Conservation (phyloP, 257 asterid species). For the Gentiana macrophylla region DNA sequence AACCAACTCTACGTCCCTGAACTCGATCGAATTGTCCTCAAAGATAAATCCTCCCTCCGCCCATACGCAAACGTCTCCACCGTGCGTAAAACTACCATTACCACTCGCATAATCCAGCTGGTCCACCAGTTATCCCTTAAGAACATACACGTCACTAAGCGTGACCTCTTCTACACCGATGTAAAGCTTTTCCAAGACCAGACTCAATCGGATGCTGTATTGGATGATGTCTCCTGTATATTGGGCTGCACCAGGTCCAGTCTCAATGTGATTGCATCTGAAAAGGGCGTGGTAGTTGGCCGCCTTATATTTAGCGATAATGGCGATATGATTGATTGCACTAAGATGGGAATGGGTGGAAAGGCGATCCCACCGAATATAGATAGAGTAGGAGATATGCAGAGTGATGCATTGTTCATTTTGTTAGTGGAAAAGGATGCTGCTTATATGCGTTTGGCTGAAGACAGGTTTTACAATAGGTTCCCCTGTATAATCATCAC, state of each 20-base stretch:
- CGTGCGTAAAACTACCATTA: slow-evolving; percentile 66
- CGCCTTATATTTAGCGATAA: slow-evolving; percentile 66
- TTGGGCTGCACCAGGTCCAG: slow-evolving; percentile 84
- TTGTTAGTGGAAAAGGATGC: slow-evolving; percentile 86
- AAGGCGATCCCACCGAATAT: slow-evolving; percentile 89
- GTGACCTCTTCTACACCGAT: slow-evolving; percentile 82
- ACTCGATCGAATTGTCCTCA: slow-evolving; percentile 77
- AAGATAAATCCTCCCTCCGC: slow-evolving; percentile 60
- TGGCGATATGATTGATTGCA: slow-evolving; percentile 85
- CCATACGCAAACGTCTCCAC: slow-evolving; percentile 70
- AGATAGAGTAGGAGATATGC: slow-evolving; percentile 88
- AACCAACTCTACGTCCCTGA: slow-evolving; percentile 87
- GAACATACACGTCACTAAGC: slow-evolving; percentile 83
- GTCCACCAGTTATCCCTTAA: slow-evolving; percentile 64
- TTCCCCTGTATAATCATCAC: slow-evolving; percentile 85
- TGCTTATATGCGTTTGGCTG: slow-evolving; percentile 74
- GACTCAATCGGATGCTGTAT: slow-evolving; percentile 58
- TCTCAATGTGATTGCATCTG: slow-evolving; percentile 69
- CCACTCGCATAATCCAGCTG: slow-evolving; percentile 70
- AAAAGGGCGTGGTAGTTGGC: slow-evolving; percentile 84
- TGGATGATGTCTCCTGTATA: slow-evolving; percentile 74
- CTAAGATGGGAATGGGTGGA: slow-evolving; percentile 93
- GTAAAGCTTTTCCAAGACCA: slow-evolving; percentile 86
- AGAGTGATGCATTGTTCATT: slow-evolving; percentile 76
- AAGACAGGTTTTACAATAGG: slow-evolving; percentile 67